phyloP scores from a whole-genome alignment of 2,329 filamentous ascomycete species.

The Aureobasidium zeae region DNA sequence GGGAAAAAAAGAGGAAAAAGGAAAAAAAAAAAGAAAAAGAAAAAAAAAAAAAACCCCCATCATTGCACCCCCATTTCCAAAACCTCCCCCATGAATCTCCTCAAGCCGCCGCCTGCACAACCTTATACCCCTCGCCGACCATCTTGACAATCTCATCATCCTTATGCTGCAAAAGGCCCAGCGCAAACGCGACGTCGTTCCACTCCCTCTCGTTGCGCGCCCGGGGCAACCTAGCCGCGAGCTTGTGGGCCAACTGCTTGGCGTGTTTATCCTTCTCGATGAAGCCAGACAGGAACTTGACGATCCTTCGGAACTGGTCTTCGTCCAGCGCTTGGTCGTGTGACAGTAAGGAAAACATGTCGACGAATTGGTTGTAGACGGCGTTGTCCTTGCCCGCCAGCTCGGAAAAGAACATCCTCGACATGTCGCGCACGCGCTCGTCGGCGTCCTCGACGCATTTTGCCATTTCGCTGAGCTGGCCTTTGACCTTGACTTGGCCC shows the following conservation, averaged over 20 bases:
- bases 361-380: constrained; percentile 98
- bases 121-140: constrained; percentile 61
- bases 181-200: constrained; percentile 91
- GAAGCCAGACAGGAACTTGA: constrained; percentile 89
- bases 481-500: constrained; percentile 98
- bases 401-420: constrained; percentile 97
- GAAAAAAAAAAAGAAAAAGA: background rate
- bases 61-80: background rate
- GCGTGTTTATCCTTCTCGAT: constrained; percentile 99
- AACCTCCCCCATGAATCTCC: background rate
- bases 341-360: constrained; percentile 92
- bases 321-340: constrained; percentile 73
- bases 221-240: constrained; percentile 72
- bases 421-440: constrained; percentile 84
- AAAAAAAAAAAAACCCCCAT: too few species aligned
- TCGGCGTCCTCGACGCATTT: constrained; percentile 98
- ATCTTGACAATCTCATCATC: constrained; percentile 79
- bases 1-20: too few species aligned
- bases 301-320: constrained; percentile 73
- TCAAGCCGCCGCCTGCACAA: constrained; percentile 37
- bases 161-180: constrained; percentile 84
- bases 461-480: constrained; percentile 96
- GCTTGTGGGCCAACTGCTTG: constrained; percentile 83
- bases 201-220: constrained; percentile 93
- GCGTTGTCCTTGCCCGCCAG: constrained; percentile 97